Base-by-base conservation (phyloP, 2,329 filamentous ascomycete species). In the Diplodia sapinea region DNA sequence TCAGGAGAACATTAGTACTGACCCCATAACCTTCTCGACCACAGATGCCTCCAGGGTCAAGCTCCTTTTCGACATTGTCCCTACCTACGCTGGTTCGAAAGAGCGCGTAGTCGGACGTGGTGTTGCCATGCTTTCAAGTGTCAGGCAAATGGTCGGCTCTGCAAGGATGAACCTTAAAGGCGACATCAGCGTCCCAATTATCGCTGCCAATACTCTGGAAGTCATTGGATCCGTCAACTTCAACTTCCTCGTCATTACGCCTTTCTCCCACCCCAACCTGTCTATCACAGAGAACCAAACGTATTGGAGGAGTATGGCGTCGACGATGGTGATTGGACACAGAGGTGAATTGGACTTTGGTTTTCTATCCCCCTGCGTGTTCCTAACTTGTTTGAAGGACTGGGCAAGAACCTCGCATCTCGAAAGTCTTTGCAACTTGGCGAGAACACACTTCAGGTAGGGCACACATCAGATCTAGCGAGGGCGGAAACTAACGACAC, bases 161-260 rank as follows among this genome's bases (percentile, higher is more conserved):
- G 92, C 94, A 74, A 88, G 93, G n/a, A 95, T 95, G 82, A 94
- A 91, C 65, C 83, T 99, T 9, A 93, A 97, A 78, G 94, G 94
- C 23, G 95, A 98, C 75, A 87, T 96, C 47, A 94, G 91, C 69
- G 91, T 99, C 11, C 95, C 95, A 0, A 95, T 99, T 70, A 86
- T 98, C 74, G 91, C 91, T 38, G 89, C 89, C 43, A 92, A 86
- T 69, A 90, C 87, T 13, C 82, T 98, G 40, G 94, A 98, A 69
- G 89, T 98, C 11, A 97, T 99, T 71, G 96, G 95, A 17, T 89
- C 90, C 0, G 92, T 99, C 72, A 97, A 96, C 74, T 99, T 99
- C 84, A 97, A 97, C 78, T 98, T 98, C 77, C 82, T 97, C 38
- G 87, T 98, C 74, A 93, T 99, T 73, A 98, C 93, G 0, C 94